Conservation (phyloP, 257 asterid genomes). For the Cynanchum wilfordii region DNA sequence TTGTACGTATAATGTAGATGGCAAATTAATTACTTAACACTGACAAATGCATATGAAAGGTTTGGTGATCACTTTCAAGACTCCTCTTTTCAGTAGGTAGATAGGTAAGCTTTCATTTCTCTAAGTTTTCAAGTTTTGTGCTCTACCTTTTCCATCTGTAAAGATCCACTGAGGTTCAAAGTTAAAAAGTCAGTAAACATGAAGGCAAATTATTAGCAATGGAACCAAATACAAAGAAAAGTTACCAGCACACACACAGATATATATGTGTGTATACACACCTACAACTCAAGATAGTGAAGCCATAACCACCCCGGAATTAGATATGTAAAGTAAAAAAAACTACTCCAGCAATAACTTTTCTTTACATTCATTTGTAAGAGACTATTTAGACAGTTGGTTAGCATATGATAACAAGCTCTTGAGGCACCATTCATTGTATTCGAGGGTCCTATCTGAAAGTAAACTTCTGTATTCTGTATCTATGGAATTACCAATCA, state of each 20-base stretch:
- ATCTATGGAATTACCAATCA: neutral
- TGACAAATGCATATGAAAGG: neutral
- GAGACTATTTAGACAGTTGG: neutral
- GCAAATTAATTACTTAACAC: neutral
- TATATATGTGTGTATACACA: too few relatives aligned
- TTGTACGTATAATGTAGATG: neutral
- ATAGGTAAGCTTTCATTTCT: neutral
- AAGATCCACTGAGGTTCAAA: neutral
- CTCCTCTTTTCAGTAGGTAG: neutral
- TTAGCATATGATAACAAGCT: neutral
- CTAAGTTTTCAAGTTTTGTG: neutral
- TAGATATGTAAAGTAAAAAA: too few relatives aligned
- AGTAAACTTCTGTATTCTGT: neutral
- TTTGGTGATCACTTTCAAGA: neutral
- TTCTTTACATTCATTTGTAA: neutral
- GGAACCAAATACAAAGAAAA: neutral
- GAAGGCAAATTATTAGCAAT: neutral
- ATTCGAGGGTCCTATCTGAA: neutral
- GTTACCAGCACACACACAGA: neutral
- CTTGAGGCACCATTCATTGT: neutral
- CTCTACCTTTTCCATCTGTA: too few relatives aligned
- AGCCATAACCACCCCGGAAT: constrained; percentile 7
- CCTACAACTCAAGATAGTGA: neutral
- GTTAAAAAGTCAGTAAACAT: neutral
- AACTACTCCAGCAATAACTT: neutral